These are phyloP conservation scores for Cutaneotrichosporon cutaneum DNA, from an alignment of 1,284 basidiomycete genomes.

Conservation along the genomic window DNA sequence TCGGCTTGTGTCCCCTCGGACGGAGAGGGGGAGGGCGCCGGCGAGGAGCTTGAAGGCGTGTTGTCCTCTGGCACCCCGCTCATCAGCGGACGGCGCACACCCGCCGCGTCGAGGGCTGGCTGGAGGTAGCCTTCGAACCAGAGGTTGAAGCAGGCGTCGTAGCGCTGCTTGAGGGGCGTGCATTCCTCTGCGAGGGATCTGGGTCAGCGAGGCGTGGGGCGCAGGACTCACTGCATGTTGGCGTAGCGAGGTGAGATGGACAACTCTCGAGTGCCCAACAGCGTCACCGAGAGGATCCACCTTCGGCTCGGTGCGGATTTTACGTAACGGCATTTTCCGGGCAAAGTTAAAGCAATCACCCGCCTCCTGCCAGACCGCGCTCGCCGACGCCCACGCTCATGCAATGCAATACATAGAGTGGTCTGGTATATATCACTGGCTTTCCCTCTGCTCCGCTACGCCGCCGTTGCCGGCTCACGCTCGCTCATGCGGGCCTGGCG, in stretches of 20 bases:
- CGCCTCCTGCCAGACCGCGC: not conserved
- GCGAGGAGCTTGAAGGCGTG: constrained; percentile 1
- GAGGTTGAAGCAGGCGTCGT: constrained; percentile 90
- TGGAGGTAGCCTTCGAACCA: constrained; percentile 96
- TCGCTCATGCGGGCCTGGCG: not conserved
- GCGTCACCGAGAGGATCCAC: not conserved
- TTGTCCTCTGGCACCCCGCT: not conserved
- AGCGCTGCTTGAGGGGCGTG: constrained; percentile 82
- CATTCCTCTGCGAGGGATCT: constrained; percentile 58
- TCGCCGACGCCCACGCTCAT: not conserved
- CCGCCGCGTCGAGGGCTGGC: constrained; percentile 55
- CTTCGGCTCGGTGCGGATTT: not conserved
- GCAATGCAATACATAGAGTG: constrained; percentile 11
- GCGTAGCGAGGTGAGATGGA: not conserved
- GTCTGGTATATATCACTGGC: not conserved
- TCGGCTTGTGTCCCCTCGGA: not conserved
- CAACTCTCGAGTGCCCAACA: not conserved
- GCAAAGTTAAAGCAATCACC: not conserved
- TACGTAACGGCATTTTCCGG: not conserved
- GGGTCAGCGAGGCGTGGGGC: constrained; percentile 7
- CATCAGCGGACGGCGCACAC: not conserved
- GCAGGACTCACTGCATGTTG: constrained; percentile 10
- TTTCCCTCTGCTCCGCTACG: not conserved
- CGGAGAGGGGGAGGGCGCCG: constrained; percentile 6
- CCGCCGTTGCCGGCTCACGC: not conserved